Conservation (phyloP, 169 alveolate species). For the Theileria equi region DNA sequence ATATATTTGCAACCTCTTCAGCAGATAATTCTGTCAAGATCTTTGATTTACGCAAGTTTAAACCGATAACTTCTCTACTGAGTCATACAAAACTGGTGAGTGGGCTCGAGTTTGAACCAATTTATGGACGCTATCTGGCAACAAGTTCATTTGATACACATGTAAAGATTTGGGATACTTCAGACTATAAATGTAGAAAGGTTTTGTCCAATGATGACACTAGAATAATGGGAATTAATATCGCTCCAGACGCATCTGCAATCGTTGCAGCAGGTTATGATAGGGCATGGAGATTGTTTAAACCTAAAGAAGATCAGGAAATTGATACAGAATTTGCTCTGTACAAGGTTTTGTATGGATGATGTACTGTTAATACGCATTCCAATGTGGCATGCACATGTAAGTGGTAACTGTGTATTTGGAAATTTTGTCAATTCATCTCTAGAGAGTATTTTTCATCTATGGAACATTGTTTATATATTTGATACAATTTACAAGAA, state of each 20-base stretch:
- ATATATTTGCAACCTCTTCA: constrained; percentile 71
- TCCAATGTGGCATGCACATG: neutral
- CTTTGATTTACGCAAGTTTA: constrained; percentile 69
- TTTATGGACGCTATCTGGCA: constrained; percentile 74
- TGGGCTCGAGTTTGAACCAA: constrained; percentile 73
- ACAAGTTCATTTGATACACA: constrained; percentile 74
- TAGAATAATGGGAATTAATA: constrained; percentile 67
- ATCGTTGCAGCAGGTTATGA: constrained; percentile 75
- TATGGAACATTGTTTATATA: no score
- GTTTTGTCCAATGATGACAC: constrained; percentile 69
- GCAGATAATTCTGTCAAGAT: constrained; percentile 75
- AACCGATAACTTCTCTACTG: constrained; percentile 64
- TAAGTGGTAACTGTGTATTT: no score
- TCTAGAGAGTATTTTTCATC: no score
- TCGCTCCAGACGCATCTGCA: constrained; percentile 69
- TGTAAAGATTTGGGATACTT: constrained; percentile 75
- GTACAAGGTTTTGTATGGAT: neutral
- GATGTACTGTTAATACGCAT: neutral
- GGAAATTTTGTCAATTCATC: no score
- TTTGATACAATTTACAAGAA: no score
- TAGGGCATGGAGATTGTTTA: constrained; percentile 71
- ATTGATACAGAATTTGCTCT: constrained; percentile 23
- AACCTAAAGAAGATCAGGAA: constrained; percentile 28
- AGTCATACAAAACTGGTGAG: constrained; percentile 74
- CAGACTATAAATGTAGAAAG: constrained; percentile 72